These are phyloP conservation scores for Plenodomus lindquistii DNA, from an alignment of 2,329 filamentous ascomycete species.

Conservation along the genomic window DNA sequence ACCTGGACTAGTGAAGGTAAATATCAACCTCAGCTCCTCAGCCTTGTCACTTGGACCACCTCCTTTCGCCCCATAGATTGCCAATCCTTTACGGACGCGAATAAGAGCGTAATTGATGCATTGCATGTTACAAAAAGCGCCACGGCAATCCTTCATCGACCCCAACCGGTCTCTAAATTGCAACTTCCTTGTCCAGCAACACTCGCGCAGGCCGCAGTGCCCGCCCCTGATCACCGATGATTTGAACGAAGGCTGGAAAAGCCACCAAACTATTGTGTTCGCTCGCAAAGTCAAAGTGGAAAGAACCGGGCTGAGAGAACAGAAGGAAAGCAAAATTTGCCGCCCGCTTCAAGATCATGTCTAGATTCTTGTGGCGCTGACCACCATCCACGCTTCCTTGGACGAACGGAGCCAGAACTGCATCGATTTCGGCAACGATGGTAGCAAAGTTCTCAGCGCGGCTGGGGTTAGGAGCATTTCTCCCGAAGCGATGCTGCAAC, in stretches of 20 bases:
- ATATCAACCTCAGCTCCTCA: conserved; percentile 8
- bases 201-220: conserved; percentile 14
- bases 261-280: conserved; percentile 14
- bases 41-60: conserved; percentile 3
- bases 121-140: background rate
- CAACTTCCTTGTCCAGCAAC: conserved; percentile 20
- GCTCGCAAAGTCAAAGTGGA: conserved; percentile 30
- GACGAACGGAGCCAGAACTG: too few species aligned
- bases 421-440: too few species aligned
- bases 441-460: too few species aligned
- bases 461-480: conserved; percentile 30
- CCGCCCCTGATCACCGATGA: conserved; percentile 27
- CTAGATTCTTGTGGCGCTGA: too few species aligned
- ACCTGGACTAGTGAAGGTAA: background rate
- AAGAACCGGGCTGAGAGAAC: conserved; percentile 37
- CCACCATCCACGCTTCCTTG: too few species aligned
- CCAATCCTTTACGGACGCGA: background rate
- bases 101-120: background rate
- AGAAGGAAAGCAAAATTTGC: too few species aligned
- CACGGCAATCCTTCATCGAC: background rate
- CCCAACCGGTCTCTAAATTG: conserved; percentile 1
- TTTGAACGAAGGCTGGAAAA: conserved; percentile 36
- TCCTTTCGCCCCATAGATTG: background rate
- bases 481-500: conserved; percentile 29
- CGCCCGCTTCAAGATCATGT: too few species aligned